phyloP scores from a whole-genome alignment of 202 grass and related monocot genomes.

The Tripidium arundinaceum region DNA sequence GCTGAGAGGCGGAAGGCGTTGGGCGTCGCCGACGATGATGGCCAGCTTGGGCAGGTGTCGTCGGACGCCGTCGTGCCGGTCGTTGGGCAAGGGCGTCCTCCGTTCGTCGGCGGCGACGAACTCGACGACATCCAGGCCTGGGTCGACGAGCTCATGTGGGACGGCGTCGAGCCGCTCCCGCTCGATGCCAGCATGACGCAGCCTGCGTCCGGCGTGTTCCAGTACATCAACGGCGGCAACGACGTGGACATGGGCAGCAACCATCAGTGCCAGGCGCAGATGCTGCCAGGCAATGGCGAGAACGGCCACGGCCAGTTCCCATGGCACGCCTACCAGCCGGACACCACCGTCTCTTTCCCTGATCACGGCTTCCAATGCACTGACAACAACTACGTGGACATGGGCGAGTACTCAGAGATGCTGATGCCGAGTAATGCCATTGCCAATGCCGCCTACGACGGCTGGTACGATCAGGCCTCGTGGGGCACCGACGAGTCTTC shows the following conservation, averaged over 20 bases:
- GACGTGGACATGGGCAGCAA: not conserved
- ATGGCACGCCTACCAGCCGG: conserved; percentile 9
- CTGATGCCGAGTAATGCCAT: not conserved
- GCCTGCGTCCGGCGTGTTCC: not conserved
- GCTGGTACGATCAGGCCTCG: not conserved
- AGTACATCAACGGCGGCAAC: not conserved
- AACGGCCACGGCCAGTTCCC: not conserved
- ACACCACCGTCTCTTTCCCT: not conserved
- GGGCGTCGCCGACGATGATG: not conserved
- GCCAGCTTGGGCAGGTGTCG: not conserved
- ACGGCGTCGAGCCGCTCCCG: not conserved
- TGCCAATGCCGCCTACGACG: not conserved
- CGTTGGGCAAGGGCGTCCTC: not conserved
- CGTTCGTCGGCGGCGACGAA: not conserved
- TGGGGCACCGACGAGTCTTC: not conserved
- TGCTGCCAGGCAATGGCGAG: conserved; percentile 5
- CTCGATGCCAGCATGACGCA: not conserved
- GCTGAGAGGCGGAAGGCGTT: conserved; percentile 3
- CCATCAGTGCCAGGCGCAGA: not conserved
- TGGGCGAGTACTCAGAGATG: not conserved
- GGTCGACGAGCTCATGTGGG: not conserved
- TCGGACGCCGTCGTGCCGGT: not conserved
- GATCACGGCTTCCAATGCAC: not conserved
- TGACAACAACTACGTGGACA: not conserved
- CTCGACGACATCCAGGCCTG: not conserved